A percentile compares a stretch with the other conserved stretches of the same genome.
Evolutionary conservation across 306 rosid species (phyloP).

Genomic region (Dryas alaskensis): DNA sequence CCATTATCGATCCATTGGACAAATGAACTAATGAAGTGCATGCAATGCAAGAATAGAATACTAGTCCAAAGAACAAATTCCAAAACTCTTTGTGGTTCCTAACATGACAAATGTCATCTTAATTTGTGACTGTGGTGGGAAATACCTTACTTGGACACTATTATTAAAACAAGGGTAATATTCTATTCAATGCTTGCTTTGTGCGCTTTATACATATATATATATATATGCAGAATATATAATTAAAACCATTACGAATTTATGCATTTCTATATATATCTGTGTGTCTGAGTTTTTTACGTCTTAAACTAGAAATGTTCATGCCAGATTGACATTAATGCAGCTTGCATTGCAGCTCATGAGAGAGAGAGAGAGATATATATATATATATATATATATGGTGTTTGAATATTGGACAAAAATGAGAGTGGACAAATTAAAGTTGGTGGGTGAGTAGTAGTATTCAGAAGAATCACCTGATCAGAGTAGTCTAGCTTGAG

Average conservation of each 20-base stretch:
- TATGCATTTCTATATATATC: background rate
- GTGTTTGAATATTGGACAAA: too few relatives aligned
- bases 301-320: background rate
- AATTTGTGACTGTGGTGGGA: background rate
- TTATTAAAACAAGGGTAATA: background rate
- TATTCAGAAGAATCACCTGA: background rate
- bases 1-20: background rate
- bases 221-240: background rate
- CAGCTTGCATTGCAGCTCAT: too few relatives aligned
- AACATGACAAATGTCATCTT: background rate
- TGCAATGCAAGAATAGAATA: background rate
- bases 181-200: background rate
- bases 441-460: background rate
- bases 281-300: background rate
- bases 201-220: background rate
- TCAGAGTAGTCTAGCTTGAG: background rate
- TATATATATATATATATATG: too few relatives aligned
- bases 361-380: too few relatives aligned
- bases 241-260: too few relatives aligned
- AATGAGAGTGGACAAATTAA: too few relatives aligned
- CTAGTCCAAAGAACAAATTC: slow-evolving; percentile 14
- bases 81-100: background rate
- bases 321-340: too few relatives aligned
- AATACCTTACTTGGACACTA: background rate
- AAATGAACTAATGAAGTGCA: background rate